Evolutionary conservation across 2,329 filamentous ascomycete species (phyloP).

Genomic region (Sporothrix luriei): DNA sequence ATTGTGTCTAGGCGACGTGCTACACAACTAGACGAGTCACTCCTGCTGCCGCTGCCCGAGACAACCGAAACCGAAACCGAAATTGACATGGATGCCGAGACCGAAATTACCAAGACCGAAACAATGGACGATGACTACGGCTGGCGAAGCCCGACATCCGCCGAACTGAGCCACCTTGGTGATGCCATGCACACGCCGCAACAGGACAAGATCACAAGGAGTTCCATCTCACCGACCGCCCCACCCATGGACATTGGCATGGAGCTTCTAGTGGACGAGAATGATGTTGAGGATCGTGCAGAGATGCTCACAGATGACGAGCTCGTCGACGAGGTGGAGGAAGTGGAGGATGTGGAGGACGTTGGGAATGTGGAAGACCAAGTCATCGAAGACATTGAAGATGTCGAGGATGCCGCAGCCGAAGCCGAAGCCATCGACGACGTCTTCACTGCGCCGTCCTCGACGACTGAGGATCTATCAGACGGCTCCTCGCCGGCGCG

Average conservation of each 20-base stretch:
- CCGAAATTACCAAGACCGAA: background rate
- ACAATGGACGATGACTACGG: background rate
- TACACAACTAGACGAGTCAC: slow-evolving; percentile 26
- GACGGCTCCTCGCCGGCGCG: slow-evolving; percentile 12
- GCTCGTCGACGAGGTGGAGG: background rate
- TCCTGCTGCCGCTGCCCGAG: slow-evolving; percentile 30
- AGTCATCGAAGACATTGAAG: background rate
- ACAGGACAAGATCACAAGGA: background rate
- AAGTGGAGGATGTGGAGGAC: background rate
- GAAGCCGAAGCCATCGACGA: background rate
- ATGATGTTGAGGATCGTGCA: slow-evolving; percentile 1
- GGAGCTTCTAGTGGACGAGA: slow-evolving; percentile 11
- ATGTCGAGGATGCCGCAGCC: background rate
- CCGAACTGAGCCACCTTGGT: slow-evolving; percentile 16
- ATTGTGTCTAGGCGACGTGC: slow-evolving; percentile 25
- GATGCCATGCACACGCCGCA: background rate
- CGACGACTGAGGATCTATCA: background rate
- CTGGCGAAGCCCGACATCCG: slow-evolving; percentile 30
- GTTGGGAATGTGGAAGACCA: background rate
- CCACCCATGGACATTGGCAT: background rate
- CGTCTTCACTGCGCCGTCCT: background rate
- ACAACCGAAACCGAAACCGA: slow-evolving; percentile 20
- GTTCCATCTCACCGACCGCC: background rate
- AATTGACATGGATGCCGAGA: background rate
- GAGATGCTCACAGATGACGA: background rate